Evolutionary conservation across 441 rosid genomes (phyloP).

Genomic region (Croton setiger): DNA sequence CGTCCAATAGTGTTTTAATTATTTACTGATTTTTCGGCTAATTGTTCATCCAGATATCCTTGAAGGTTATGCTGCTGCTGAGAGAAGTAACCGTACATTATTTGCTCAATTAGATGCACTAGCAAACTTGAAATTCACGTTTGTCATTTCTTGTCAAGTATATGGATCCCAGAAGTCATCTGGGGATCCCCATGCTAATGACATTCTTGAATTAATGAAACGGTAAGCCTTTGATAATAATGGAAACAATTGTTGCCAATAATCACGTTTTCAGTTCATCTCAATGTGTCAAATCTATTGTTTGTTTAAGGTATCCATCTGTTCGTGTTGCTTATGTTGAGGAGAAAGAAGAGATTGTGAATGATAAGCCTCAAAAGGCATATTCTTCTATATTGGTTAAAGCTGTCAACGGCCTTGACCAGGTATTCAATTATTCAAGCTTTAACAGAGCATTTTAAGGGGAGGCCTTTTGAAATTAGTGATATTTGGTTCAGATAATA

Average conservation of each 20-base stretch:
- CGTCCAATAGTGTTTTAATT: conserved; percentile 16
- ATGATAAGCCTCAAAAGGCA: conserved; percentile 38
- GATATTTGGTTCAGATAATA: background rate
- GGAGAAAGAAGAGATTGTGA: conserved; percentile 81
- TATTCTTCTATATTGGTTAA: conserved; percentile 87
- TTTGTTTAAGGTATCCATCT: conserved; percentile 70
- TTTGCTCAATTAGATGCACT: conserved; percentile 76
- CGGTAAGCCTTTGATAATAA: conserved; percentile 42
- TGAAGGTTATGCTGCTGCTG: conserved; percentile 76
- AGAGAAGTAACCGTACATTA: conserved; percentile 60
- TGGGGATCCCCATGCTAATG: conserved; percentile 93
- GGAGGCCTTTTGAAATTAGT: background rate
- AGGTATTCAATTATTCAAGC: conserved; percentile 44
- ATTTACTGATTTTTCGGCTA: conserved; percentile 15
- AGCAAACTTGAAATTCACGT: conserved; percentile 87
- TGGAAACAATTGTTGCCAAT: background rate
- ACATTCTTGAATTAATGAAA: conserved; percentile 78
- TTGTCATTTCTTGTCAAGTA: conserved; percentile 82
- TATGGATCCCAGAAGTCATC: conserved; percentile 78
- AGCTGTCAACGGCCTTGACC: conserved; percentile 73
- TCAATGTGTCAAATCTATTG: conserved; percentile 21
- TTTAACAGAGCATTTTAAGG: background rate
- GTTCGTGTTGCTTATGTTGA: conserved; percentile 96
- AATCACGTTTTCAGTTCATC: conserved; percentile 13
- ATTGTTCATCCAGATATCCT: conserved; percentile 61